Conservation (phyloP, 441 rosid genomes). For the Adansonia grandidieri region DNA sequence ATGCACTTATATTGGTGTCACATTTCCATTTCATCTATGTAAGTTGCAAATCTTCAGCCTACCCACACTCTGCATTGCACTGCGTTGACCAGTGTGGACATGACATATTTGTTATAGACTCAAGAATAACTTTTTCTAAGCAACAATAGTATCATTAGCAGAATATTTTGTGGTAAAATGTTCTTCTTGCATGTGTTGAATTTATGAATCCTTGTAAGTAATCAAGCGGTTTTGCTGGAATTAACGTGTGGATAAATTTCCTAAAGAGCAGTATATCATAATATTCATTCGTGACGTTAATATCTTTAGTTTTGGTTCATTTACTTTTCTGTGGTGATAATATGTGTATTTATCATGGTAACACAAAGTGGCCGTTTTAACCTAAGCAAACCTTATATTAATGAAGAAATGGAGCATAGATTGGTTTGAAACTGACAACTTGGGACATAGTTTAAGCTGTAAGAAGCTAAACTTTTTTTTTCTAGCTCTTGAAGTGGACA, state of each 20-base stretch:
- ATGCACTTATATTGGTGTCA: neutral
- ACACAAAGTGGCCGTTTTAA: neutral
- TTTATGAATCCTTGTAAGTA: neutral
- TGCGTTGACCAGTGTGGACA: neutral
- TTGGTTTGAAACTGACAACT: slow-evolving; percentile 5
- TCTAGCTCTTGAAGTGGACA: neutral
- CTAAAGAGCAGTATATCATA: no score
- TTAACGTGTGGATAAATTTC: neutral
- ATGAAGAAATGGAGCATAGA: neutral
- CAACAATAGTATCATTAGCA: slow-evolving; percentile 1
- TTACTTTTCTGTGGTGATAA: neutral
- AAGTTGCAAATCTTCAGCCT: neutral
- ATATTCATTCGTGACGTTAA: neutral
- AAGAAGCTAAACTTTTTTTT: neutral
- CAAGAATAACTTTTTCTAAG: neutral
- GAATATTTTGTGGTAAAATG: slow-evolving; percentile 1
- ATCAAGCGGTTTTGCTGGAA: neutral
- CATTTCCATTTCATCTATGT: neutral
- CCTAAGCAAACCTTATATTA: neutral
- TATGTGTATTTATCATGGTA: neutral
- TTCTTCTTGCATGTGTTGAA: neutral
- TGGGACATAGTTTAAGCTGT: neutral
- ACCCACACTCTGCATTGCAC: neutral
- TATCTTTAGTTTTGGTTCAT: neutral
- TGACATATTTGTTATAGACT: neutral